Conservation (phyloP, 129 eudicot genomes). For the Centrapalus pauciflorus region DNA sequence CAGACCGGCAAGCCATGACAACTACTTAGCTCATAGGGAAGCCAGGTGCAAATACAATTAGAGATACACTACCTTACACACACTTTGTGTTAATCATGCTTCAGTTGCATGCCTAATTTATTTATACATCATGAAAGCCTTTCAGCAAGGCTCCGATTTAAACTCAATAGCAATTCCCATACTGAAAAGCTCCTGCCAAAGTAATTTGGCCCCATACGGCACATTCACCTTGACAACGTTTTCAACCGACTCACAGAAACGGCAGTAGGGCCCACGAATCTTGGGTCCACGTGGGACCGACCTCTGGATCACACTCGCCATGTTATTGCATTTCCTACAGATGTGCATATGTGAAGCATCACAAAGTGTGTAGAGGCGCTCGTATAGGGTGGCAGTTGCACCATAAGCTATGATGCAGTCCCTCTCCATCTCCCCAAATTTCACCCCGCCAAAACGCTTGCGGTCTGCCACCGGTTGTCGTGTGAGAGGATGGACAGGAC, state of each 20-base stretch:
- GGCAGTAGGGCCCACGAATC: slow-evolving; percentile 84
- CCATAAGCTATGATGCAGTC: slow-evolving; percentile 92
- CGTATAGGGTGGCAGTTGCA: slow-evolving; percentile 72
- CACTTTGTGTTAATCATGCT: background rate
- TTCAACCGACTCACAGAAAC: slow-evolving; percentile 78
- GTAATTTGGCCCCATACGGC: slow-evolving; percentile 87
- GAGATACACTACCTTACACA: background rate
- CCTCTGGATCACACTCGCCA: slow-evolving; percentile 70
- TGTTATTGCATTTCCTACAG: slow-evolving; percentile 67
- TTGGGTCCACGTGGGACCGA: slow-evolving; percentile 68
- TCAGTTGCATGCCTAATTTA: background rate
- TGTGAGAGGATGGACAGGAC: slow-evolving; percentile 88
- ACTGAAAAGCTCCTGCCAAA: slow-evolving; percentile 87
- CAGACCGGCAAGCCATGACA: too few relatives aligned
- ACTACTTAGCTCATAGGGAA: too few relatives aligned
- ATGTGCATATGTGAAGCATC: slow-evolving; percentile 83
- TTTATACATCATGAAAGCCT: background rate
- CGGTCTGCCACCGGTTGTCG: slow-evolving; percentile 92
- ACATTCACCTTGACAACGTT: slow-evolving; percentile 71
- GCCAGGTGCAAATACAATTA: background rate
- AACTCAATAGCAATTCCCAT: slow-evolving; percentile 84
- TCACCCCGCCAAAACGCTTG: slow-evolving; percentile 88
- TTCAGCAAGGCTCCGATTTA: slow-evolving; percentile 58
- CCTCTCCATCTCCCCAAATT: slow-evolving; percentile 88
- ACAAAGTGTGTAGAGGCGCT: slow-evolving; percentile 81